Base-by-base conservation (phyloP, 768 basidiomycete genomes). In the Lactifluus subvellereus region DNA sequence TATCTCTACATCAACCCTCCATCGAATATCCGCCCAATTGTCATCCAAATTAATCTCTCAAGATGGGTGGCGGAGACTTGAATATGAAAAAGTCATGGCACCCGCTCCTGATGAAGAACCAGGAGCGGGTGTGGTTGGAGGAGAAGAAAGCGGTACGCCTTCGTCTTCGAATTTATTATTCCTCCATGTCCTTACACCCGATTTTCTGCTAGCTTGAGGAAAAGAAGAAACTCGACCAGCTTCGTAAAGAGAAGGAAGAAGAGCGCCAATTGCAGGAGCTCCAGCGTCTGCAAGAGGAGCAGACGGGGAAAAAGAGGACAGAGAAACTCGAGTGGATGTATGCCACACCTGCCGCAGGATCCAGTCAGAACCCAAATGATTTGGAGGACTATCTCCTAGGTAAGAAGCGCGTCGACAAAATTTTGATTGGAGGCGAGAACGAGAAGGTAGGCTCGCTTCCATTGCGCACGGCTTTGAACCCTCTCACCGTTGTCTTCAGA, bases 41-140 rank as follows among this genome's bases (percentile, higher is more conserved):
- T 60, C 70, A 72, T 55, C 65, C 59, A 71, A 69, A 69, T 9
- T 18, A 42, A 54, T 48, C 6, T 42, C 9, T 22, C 81, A 97
- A 88, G 71, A 98, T 98, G 95, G 95, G 95, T 85, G 94, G 95
- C 62, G 95, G 91, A 65, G 95, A 98, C 75, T 81, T 98, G 73
- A 98, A 98, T 72, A 98, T 98, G 95, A 97, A 91, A 77, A 96
- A 97, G 83, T 94, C 92, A 67, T 98, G 95, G 95, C 95, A 98
- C 74, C 95, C 95, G 83, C 87, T 94, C 82, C 90, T 96, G 76
- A 76, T 97, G 76, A 94, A 93, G 74, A 96, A 96, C 77, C 96
- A 98, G 87, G 93, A 96, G 86, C 86, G 91, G 84, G 97, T 98
- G 71, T 98, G 97, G 96, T 82, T 98, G 60, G 91, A 96, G 75